Base-by-base conservation (phyloP, 2,329 filamentous ascomycete genomes). In the Aphanoascus verrucosus region DNA sequence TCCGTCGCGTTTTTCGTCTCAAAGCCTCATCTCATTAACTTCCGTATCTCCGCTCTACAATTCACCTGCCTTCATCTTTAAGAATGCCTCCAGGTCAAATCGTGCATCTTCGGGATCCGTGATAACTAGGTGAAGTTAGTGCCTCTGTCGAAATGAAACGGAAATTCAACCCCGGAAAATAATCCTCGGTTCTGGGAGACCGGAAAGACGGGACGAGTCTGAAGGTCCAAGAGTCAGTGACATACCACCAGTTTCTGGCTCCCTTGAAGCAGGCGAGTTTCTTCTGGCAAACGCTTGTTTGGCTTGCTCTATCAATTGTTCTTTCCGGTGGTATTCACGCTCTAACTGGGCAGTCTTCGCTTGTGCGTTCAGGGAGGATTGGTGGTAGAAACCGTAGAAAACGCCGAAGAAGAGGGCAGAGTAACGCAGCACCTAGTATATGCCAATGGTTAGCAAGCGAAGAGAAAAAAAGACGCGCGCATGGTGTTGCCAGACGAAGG, bases 311-410 rank as follows among this genome's bases (percentile, higher is more conserved):
- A 98, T 97, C 78, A 97, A 79, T 64, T 83, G 81, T 74, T 89
- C 81, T 80, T 97, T 94, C 75, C 88, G 85, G 69, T 90, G 79
- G 71, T 91, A 97, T 71, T 95, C 88, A 68, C 82, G 82, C 73
- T 94, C 76, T 64, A 81, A 79, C 64, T 84, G 81, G 62, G 83
- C 77, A 58, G 79, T 74, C 74, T 83, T 86, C 67, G 89, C 82
- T 65, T 80, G 73, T 54, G 86, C 73, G 62, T 76, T 84, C 72
- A 98, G 85, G 58, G 82, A 80, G 67, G 85, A 79, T 77, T 98
- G 93, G 78, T 95, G 91, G 74, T 84, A 87, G 77, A 95, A 83
- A 72, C 93, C 93, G 78, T 98, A 98, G 76, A 95, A 84, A 69
- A 97, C 77, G 70, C 93, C 93, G 67, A 88, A 78, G 67, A 84